Percentiles rank a stretch among this genome's conserved stretches.
Evolutionary conservation across 1,284 basidiomycete species (phyloP).

Genomic region (Cystobasidium slooffiae): DNA sequence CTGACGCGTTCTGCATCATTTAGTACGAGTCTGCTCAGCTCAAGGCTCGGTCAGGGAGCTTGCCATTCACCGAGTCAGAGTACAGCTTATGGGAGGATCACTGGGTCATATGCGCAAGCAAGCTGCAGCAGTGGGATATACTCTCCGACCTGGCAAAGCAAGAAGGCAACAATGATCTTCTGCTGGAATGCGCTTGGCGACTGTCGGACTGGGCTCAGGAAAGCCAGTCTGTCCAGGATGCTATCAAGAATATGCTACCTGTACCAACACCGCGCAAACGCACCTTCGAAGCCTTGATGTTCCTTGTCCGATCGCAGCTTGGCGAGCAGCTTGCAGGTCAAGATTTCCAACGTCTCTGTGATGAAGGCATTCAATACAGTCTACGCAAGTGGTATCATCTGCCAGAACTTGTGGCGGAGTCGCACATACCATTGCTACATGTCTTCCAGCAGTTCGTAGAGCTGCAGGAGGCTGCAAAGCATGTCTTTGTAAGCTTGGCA

Average conservation of each 20-base stretch:
- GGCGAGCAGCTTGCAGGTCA: constrained; percentile 44
- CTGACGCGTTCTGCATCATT: background rate
- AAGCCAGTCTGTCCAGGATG: constrained; percentile 79
- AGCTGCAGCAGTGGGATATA: constrained; percentile 94
- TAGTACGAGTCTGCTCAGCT: constrained; percentile 87
- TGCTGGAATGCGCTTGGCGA: constrained; percentile 95
- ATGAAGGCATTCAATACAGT: constrained; percentile 96
- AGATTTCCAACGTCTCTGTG: constrained; percentile 83
- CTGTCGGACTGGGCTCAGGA: constrained; percentile 85
- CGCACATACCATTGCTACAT: constrained; percentile 92
- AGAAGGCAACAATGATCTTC: constrained; percentile 88
- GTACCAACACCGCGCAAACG: constrained; percentile 88
- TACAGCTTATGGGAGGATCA: constrained; percentile 99
- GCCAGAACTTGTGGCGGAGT: constrained; percentile 81
- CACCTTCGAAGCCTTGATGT: constrained; percentile 93
- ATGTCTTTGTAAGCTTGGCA: constrained; percentile 86
- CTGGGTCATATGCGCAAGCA: constrained; percentile 95
- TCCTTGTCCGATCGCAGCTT: constrained; percentile 67
- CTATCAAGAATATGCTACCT: constrained; percentile 80
- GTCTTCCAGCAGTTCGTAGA: constrained; percentile 99
- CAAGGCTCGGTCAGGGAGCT: constrained; percentile 75
- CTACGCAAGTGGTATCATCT: constrained; percentile 94
- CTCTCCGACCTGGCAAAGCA: constrained; percentile 88
- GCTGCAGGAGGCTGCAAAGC: constrained; percentile 88
- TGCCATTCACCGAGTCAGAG: constrained; percentile 93